phyloP scores from a whole-genome alignment of 495 filamentous ascomycete genomes.

The Rostrohypoxylon terebratum region DNA sequence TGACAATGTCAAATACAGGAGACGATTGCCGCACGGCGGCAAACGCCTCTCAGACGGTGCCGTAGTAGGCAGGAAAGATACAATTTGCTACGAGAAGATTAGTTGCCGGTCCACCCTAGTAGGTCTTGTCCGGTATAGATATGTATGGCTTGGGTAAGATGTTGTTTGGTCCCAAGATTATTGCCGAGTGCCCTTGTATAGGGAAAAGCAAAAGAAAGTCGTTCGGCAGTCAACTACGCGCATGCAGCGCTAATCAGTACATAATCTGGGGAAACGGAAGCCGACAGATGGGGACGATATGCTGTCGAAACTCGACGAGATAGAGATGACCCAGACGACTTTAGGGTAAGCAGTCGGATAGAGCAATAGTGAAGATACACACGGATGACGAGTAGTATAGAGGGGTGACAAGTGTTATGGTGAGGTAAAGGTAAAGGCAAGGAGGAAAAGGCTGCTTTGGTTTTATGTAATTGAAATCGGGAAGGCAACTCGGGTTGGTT shows the following conservation, averaged over 20 bases:
- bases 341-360: conserved; percentile 33
- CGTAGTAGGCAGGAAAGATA: conserved; percentile 17
- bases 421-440: conserved; percentile 62
- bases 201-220: conserved; percentile 18
- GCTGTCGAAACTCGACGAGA: conserved; percentile 45
- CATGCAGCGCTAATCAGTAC: conserved; percentile 62
- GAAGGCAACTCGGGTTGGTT: conserved; percentile 35
- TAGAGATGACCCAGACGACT: conserved; percentile 47
- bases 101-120: conserved; percentile 27
- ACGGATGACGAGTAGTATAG: conserved; percentile 55
- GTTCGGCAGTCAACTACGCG: conserved; percentile 43
- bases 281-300: conserved; percentile 61
- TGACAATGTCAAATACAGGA: conserved; percentile 53
- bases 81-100: conserved; percentile 11
- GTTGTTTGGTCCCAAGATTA: conserved; percentile 25
- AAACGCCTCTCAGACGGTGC: conserved; percentile 48
- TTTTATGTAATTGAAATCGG: conserved; percentile 68
- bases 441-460: conserved; percentile 58
- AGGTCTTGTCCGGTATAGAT: conserved; percentile 35
- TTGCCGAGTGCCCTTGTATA: conserved; percentile 22
- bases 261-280: conserved; percentile 63
- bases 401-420: conserved; percentile 59
- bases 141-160: conserved; percentile 23
- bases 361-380: conserved; percentile 46
- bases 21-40: conserved; percentile 50